Conservation (phyloP, 2,329 filamentous ascomycete genomes). For the Diaporthe sp. region DNA sequence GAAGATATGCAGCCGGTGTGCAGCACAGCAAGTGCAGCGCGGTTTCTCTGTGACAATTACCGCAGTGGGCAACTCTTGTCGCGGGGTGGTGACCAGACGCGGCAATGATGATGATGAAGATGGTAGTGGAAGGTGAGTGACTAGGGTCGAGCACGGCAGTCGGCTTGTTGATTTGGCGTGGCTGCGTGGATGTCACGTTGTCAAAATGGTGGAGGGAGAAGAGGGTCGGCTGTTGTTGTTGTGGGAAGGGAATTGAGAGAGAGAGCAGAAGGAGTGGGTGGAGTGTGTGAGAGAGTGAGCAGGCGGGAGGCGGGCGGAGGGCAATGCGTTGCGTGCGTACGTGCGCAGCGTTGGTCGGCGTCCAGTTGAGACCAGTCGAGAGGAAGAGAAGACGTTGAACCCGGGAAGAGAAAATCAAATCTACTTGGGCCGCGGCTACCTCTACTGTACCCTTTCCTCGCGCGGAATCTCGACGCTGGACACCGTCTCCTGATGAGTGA, state of each 20-base stretch:
- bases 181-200: conserved; percentile 17
- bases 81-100: not conserved
- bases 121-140: not conserved
- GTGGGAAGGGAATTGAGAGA: conserved; percentile 8
- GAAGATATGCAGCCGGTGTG: not conserved
- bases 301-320: not conserved
- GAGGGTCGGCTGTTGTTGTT: conserved; percentile 21
- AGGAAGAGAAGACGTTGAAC: conserved; percentile 9
- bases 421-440: not conserved
- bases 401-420: not conserved
- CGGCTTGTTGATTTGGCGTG: not conserved
- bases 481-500: conserved; percentile 20
- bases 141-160: not conserved
- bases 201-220: not conserved
- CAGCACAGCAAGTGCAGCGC: not conserved
- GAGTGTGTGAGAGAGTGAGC: conserved; percentile 8
- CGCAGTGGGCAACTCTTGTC: not conserved
- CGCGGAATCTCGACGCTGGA: not conserved
- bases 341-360: conserved; percentile 24
- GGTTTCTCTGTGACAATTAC: not conserved
- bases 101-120: not conserved
- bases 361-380: conserved; percentile 5
- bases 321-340: not conserved
- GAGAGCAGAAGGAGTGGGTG: not conserved
- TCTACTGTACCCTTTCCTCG: not conserved